Evolutionary conservation across 495 filamentous ascomycete species (phyloP).

Genomic region (Neurospora sublineolata): DNA sequence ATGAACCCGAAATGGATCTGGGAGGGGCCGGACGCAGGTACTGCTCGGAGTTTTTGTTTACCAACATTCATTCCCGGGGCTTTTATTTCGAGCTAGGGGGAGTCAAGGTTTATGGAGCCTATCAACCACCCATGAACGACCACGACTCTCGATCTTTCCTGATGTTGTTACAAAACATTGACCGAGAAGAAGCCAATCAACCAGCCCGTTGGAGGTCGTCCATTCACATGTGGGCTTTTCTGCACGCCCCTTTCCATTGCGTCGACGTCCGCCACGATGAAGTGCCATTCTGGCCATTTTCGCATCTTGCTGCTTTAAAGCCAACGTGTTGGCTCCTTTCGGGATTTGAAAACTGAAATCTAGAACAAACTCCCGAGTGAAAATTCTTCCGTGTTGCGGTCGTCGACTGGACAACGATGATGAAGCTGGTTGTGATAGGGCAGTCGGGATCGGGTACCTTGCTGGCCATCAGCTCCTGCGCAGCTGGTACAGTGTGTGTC

Average conservation of each 20-base stretch:
- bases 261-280: neutral
- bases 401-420: neutral
- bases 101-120: neutral
- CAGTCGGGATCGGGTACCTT: neutral
- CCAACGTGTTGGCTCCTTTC: neutral
- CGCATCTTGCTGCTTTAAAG: neutral
- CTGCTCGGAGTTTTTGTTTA: neutral
- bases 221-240: neutral
- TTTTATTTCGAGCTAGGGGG: neutral
- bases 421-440: neutral
- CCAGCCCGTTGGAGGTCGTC: neutral
- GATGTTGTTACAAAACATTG: neutral
- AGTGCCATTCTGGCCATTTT: neutral
- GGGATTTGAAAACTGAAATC: neutral
- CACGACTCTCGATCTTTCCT: neutral
- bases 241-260: neutral
- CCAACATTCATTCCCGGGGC: neutral
- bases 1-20: neutral
- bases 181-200: neutral
- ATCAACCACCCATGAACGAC: neutral
- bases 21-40: neutral
- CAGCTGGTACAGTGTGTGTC: neutral
- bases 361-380: neutral
- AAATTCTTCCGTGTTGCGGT: neutral
- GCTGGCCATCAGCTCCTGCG: neutral